Percentiles rank a stretch among this genome's conserved stretches.
Conservation (phyloP, 441 rosid species). For the Populus hybrid region DNA sequence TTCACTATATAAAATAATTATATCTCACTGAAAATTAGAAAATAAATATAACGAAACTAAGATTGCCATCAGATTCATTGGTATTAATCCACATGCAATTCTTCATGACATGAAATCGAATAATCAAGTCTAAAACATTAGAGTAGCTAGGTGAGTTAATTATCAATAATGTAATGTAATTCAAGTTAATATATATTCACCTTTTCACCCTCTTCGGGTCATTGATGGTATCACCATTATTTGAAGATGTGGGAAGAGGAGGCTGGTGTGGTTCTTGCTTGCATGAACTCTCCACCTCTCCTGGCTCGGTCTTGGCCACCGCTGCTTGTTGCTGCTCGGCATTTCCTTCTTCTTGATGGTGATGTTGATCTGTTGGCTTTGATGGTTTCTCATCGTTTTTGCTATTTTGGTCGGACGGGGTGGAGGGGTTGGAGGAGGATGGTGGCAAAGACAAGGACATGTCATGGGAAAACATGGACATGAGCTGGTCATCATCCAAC, state of each 20-base stretch:
- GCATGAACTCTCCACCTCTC: conserved; percentile 45
- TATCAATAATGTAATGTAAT: too few relatives aligned
- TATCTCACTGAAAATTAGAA: neutral
- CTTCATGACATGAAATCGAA: neutral
- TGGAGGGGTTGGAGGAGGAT: conserved; percentile 41
- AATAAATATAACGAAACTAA: too few relatives aligned
- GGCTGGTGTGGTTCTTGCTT: conserved; percentile 18
- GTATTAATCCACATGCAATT: neutral
- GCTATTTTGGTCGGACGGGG: conserved; percentile 57
- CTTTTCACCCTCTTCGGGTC: conserved; percentile 74
- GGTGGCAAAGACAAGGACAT: conserved; percentile 23
- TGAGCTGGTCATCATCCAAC: conserved; percentile 59
- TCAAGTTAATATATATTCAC: conserved; percentile 24
- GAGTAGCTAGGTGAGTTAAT: neutral
- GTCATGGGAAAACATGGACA: conserved; percentile 62
- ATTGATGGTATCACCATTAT: conserved; percentile 18
- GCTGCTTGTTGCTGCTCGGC: conserved; percentile 18
- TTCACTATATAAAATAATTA: neutral
- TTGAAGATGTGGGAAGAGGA: conserved; percentile 15
- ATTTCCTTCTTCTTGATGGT: neutral
- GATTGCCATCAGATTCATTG: too few relatives aligned
- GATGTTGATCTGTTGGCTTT: conserved; percentile 18
- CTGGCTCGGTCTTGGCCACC: conserved; percentile 31
- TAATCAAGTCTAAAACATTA: neutral
- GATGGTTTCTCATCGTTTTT: conserved; percentile 42